phyloP scores from a whole-genome alignment of 1,284 basidiomycete genomes.

The Malassezia slooffiae region DNA sequence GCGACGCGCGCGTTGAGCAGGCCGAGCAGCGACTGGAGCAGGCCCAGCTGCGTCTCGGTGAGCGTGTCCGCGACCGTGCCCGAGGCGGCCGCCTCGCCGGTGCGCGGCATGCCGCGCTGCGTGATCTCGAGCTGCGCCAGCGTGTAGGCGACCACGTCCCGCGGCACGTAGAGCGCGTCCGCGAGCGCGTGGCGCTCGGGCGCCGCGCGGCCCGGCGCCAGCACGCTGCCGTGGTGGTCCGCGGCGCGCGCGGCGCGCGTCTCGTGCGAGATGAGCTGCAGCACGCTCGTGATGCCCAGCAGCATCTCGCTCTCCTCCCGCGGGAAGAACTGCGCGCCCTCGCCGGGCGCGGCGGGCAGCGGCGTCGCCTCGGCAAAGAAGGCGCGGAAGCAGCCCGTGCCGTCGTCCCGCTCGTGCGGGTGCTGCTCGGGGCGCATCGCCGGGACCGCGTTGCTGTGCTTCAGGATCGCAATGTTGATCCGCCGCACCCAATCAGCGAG shows the following conservation, averaged over 20 bases:
- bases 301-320: slow-evolving; percentile 28
- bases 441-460: slow-evolving; percentile 20
- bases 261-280: slow-evolving; percentile 33
- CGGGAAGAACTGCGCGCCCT: neutral
- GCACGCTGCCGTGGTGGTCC: slow-evolving; percentile 30
- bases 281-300: slow-evolving; percentile 33
- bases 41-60: slow-evolving; percentile 22
- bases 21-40: slow-evolving; percentile 34
- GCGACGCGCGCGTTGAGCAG: slow-evolving; percentile 24
- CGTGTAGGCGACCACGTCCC: slow-evolving; percentile 43
- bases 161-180: slow-evolving; percentile 29
- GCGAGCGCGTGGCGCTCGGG: slow-evolving; percentile 22
- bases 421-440: slow-evolving; percentile 18
- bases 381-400: slow-evolving; percentile 40
- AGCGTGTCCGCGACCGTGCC: slow-evolving; percentile 25
- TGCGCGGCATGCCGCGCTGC: slow-evolving; percentile 28
- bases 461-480: slow-evolving; percentile 46
- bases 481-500: slow-evolving; percentile 43
- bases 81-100: slow-evolving; percentile 15
- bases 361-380: slow-evolving; percentile 26
- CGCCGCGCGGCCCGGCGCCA: slow-evolving; percentile 21
- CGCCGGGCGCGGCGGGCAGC: slow-evolving; percentile 10
- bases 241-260: slow-evolving; percentile 21
- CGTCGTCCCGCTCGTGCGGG: slow-evolving; percentile 32
- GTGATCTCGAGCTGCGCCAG: slow-evolving; percentile 37